Base-by-base conservation (phyloP, 2,329 filamentous ascomycete species). In the Paracoccidioides lutzii region DNA sequence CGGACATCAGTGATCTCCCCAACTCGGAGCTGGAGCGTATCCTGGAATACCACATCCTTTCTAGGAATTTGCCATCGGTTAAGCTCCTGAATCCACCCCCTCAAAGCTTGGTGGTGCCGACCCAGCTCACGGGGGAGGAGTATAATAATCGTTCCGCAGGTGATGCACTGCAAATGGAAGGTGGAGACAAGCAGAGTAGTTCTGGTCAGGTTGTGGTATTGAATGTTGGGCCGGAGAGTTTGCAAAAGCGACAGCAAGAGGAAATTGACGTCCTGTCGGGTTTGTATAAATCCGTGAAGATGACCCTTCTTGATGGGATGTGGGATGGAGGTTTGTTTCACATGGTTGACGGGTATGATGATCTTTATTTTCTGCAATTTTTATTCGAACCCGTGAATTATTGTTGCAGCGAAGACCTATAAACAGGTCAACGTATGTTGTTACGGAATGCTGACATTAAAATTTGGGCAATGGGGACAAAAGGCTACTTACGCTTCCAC, bases 91-190 rank as follows among this genome's bases (percentile, higher is more conserved):
- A 10, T 15, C 43, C 55, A 12, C 51, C 51, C 30, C 55, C 55
- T 6, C 28, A 37, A 15, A 42, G 44, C 30, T 38, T 49, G 37
- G 55, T 57, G 30, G 28, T 57, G 15, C 55, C 55, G 22, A 57
- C 55, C 8, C 35, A 54, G n/a, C 51, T 57, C 5, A 53, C 28
- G 7, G 50, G 35, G n/a, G 55, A 57, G 14, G 33, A 41, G 32
- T 57, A 53, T 33, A 57, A 57, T 33, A 57, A 57, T 46, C 55
- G 51, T 43, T 53, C n/a, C 9, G 55, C 50, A 8, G 51, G 55
- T 8, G 8, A 50, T 2, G 50, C 52, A 12, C 28, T 57, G 37
- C 15, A 49, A 28, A 33, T 10, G 14, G 22, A 30, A 30, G 33
- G 30, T n/a, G 33, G 44, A 7, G 22, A 33, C 5, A 33, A 10